phyloP scores from a whole-genome alignment of 768 basidiomycete species.

The Macrolepiota albuminosa region DNA sequence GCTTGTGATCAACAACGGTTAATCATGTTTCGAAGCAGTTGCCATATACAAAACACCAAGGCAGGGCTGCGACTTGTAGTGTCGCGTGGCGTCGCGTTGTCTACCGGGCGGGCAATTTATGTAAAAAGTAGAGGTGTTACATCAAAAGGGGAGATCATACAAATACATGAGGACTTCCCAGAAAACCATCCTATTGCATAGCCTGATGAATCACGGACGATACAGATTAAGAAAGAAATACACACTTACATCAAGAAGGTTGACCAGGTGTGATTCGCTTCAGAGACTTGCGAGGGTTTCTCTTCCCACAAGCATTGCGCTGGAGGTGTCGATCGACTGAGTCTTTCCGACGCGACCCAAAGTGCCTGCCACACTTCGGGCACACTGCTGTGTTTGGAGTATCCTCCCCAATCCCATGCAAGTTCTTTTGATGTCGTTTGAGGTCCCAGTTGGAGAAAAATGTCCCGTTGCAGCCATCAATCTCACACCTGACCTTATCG shows the following conservation, averaged over 20 bases:
- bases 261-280: neutral
- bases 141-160: neutral
- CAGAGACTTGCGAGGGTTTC: conserved; percentile 4
- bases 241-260: neutral
- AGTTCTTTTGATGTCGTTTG: conserved; percentile 1
- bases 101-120: too few species aligned
- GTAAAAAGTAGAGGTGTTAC: neutral
- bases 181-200: neutral
- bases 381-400: neutral
- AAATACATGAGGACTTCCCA: neutral
- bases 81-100: neutral
- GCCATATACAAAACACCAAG: too few species aligned
- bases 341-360: conserved; percentile 3
- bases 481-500: neutral
- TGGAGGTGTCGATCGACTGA: conserved; percentile 3
- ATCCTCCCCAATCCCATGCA: conserved; percentile 2
- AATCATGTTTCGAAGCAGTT: too few species aligned
- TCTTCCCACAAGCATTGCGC: conserved; percentile 4
- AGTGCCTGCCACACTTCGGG: conserved; percentile 2
- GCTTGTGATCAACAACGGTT: too few species aligned
- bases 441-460: conserved; percentile 11
- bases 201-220: neutral
- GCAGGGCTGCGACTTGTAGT: too few species aligned
- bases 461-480: conserved; percentile 1
- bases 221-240: too few species aligned